A percentile compares a stretch with the other conserved stretches of the same genome.
Evolutionary conservation across 75 land plant species (phyloP).

Genomic region (Pinus albicaulis): DNA sequence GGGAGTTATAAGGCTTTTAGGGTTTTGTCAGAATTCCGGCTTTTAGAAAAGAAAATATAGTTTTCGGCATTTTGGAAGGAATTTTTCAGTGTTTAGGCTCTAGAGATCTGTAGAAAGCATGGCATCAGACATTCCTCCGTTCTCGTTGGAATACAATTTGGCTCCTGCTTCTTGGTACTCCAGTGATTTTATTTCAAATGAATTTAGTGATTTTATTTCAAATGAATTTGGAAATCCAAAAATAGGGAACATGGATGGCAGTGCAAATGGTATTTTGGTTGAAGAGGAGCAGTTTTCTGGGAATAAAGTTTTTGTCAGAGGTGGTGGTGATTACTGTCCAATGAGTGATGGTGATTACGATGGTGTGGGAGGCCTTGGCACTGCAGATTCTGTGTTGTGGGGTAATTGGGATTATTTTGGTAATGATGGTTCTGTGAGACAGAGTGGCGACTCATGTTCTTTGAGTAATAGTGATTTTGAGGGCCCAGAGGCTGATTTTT

Average conservation of each 20-base stretch:
- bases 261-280: background rate
- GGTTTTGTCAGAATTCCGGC: background rate
- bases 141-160: background rate
- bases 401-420: background rate
- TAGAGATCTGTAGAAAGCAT: background rate
- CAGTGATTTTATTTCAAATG: background rate
- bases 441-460: background rate
- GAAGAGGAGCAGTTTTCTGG: background rate
- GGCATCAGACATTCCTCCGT: constrained; percentile 1
- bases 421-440: background rate
- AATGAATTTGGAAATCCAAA: background rate
- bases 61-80: background rate
- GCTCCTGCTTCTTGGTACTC: background rate
- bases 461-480: constrained; percentile 1
- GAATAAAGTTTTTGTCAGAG: background rate
- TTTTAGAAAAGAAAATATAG: background rate
- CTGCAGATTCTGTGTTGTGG: constrained; percentile 1
- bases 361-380: background rate
- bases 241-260: background rate
- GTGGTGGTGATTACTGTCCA: background rate
- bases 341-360: background rate
- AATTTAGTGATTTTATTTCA: background rate
- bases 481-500: background rate
- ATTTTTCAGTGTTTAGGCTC: background rate
- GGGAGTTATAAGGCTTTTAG: background rate